phyloP scores from a whole-genome alignment of 2,329 filamentous ascomycete species.

The Fusarium chlamydosporum region DNA sequence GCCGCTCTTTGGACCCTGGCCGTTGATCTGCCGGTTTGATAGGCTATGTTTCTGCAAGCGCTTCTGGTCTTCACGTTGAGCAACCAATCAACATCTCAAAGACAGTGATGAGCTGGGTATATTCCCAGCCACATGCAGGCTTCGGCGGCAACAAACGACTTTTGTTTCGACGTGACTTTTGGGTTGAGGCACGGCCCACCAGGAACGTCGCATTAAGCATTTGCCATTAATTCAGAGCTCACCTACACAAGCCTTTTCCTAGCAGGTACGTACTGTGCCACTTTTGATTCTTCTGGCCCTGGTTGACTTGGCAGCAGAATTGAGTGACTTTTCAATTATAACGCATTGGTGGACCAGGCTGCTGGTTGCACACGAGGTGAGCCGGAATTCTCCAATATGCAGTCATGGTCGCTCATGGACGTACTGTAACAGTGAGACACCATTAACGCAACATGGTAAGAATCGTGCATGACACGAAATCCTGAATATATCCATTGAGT shows the following conservation, averaged over 20 bases:
- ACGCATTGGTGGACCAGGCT: constrained; percentile 11
- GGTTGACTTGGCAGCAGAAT: constrained; percentile 18
- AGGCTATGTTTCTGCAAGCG: constrained; percentile 46
- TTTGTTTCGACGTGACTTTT: constrained; percentile 51
- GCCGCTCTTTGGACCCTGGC: constrained; percentile 37
- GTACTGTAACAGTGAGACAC: constrained; percentile 27
- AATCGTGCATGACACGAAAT: constrained; percentile 12
- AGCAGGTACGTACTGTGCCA: background rate
- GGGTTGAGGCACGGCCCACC: constrained; percentile 29
- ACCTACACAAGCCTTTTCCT: background rate
- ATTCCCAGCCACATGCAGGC: constrained; percentile 58
- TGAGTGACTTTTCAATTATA: constrained; percentile 31
- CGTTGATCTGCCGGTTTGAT: constrained; percentile 46
- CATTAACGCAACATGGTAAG: constrained; percentile 16
- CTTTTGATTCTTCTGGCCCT: background rate
- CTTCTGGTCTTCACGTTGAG: constrained; percentile 39
- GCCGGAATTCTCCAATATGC: constrained; percentile 18
- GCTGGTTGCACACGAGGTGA: constrained; percentile 15
- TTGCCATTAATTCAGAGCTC: constrained; percentile 8
- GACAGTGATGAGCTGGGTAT: constrained; percentile 56
- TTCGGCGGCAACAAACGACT: constrained; percentile 61
- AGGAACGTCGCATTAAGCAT: constrained; percentile 28
- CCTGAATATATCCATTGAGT: background rate
- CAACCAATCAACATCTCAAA: constrained; percentile 57
- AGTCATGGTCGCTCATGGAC: constrained; percentile 17